A percentile compares a stretch with the other conserved stretches of the same genome.
Conservation (phyloP, 1,284 basidiomycete genomes). For the Boletus hoseneyae region DNA sequence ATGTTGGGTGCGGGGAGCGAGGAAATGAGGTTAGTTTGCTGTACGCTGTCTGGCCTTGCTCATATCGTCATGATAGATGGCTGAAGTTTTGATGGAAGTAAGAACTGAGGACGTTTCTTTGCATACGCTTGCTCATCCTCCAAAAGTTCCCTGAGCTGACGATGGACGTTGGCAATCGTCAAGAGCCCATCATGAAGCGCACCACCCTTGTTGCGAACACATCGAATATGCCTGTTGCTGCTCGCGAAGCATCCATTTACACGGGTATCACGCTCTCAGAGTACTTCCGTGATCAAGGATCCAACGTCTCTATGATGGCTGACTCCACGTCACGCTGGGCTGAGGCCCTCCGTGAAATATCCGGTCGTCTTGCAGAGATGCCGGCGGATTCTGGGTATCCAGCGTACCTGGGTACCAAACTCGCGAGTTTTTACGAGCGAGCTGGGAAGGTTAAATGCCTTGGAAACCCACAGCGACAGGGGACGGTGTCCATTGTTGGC, state of each 20-base stretch:
- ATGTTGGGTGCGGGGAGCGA: constrained; percentile 96
- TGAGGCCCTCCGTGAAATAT: constrained; percentile 98
- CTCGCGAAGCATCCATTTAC: constrained; percentile 99
- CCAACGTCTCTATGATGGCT: constrained; percentile 99
- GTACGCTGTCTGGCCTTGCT: constrained; percentile 4
- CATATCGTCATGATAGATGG: constrained; percentile 65
- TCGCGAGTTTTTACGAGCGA: constrained; percentile 98
- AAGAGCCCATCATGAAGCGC: constrained; percentile 99
- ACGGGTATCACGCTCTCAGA: constrained; percentile 99
- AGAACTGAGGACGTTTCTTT: constrained; percentile 17
- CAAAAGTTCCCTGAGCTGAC: constrained; percentile 90
- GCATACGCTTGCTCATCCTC: constrained; percentile 11
- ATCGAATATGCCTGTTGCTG: constrained; percentile 99
- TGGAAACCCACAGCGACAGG: constrained; percentile 85
- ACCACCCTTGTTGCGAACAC: constrained; percentile 99
- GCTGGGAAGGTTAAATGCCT: constrained; percentile 96
- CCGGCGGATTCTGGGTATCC: constrained; percentile 99
- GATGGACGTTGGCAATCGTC: constrained; percentile 85
- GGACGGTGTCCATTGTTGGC: constrained; percentile 97
- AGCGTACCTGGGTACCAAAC: constrained; percentile 93
- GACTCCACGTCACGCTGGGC: constrained; percentile 99
- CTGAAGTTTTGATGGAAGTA: constrained; percentile 94
- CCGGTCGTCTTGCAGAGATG: constrained; percentile 99
- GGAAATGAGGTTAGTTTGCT: constrained; percentile 70
- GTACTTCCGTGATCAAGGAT: constrained; percentile 99